Conservation (phyloP, 2,329 filamentous ascomycete genomes). For the Fusarium burgessii region DNA sequence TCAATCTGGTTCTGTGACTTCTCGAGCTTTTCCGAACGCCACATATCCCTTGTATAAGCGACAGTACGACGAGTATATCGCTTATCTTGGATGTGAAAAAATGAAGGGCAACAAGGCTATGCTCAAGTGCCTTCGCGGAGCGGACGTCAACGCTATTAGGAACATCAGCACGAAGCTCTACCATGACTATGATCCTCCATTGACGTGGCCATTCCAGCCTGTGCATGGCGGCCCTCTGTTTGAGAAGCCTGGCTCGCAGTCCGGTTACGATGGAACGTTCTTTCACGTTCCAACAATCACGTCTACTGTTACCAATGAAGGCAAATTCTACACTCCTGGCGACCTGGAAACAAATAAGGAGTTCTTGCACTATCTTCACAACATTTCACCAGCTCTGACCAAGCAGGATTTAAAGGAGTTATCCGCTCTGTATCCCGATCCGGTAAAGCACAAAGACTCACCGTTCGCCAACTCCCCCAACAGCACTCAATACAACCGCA, state of each 20-base stretch:
- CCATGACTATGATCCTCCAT: slow-evolving; percentile 51
- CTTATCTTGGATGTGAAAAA: slow-evolving; percentile 47
- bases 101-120: slow-evolving; percentile 47
- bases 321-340: slow-evolving; percentile 50
- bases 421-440: slow-evolving; percentile 52
- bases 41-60: slow-evolving; percentile 50
- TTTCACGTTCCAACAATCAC: slow-evolving; percentile 54
- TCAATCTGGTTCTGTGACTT: slow-evolving; percentile 54
- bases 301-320: slow-evolving; percentile 53
- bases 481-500: slow-evolving; percentile 58
- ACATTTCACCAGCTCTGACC: slow-evolving; percentile 49
- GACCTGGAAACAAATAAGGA: slow-evolving; percentile 52
- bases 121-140: slow-evolving; percentile 54
- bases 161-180: slow-evolving; percentile 55
- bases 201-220: slow-evolving; percentile 64
- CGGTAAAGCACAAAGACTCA: slow-evolving; percentile 49
- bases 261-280: slow-evolving; percentile 53
- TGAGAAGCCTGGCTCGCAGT: slow-evolving; percentile 60
- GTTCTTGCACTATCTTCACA: slow-evolving; percentile 54
- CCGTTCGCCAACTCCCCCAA: slow-evolving; percentile 54
- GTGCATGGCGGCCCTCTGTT: slow-evolving; percentile 58
- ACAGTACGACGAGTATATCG: slow-evolving; percentile 49
- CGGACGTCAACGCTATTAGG: slow-evolving; percentile 52
- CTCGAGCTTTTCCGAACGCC: slow-evolving; percentile 52
- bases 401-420: slow-evolving; percentile 47